Evolutionary conservation across 306 rosid genomes (phyloP), one percentile per base, ranked within the genome.

Genomic region (Cucurbita moschata): DNA sequence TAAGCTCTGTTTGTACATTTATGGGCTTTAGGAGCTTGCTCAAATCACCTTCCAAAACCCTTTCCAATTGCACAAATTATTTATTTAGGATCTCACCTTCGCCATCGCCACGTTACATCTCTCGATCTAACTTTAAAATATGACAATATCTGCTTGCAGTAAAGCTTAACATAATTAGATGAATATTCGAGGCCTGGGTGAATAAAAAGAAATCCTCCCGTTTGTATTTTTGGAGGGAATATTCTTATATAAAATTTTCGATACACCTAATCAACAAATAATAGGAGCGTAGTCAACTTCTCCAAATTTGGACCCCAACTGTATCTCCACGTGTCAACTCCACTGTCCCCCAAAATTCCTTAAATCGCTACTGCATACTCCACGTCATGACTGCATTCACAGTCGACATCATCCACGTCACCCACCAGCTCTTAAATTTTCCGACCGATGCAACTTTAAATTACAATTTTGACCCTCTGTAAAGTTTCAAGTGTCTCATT

Each of bases 311-410:
- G 71, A 18, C 71, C 71, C 51, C 72, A 66, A 5, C 72, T 43
- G 72, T 43, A 66, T 66, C 5, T 66, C 72, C 72, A 66, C 72
- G 55, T 66, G 72, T 38, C 72, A 44, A 19, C 11, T 66, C 10
- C 12, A n/a, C 3, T 14, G 54, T 54, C 54, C 10, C 39, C 39
- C 21, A 19, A 16, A 40, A 65, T 18, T n/a, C 16, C 8, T 62
- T 4, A 38, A 14, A 62, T 62, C 46, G 38, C 14, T 5, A 15
- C 13, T 62, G 0, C 6, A 7, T 3, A 15, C 4, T 5, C 68
- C 68, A 62, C 46, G 13, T 62, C 68, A 62, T 7, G 23, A 62
- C 3, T 4, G 13, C 2, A 61, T 10, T 44, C 39, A 19, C 40
- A 46, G 18, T 39, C 53, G 3, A n/a, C 72, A 43, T 8, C 11